phyloP scores from a whole-genome alignment of 345 rosid genomes.

The Melaleuca quinquenervia region DNA sequence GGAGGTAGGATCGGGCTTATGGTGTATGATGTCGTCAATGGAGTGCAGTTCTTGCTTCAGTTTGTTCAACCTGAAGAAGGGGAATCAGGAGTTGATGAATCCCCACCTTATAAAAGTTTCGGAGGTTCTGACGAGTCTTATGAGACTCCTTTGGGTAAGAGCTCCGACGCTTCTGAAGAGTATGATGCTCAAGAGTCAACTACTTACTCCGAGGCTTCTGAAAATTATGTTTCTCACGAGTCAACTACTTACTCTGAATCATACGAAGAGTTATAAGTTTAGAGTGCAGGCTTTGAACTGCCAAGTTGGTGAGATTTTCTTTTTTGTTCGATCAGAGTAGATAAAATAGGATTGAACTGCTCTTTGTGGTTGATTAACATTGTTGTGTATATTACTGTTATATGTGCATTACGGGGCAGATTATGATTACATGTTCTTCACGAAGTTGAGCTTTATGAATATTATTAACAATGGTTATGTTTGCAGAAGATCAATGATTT shows the following conservation, averaged over 20 bases:
- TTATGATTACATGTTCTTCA: neutral
- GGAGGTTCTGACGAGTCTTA: conserved; percentile 5
- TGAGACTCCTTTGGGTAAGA: neutral
- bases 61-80: conserved; percentile 25
- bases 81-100: neutral
- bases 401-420: neutral
- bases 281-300: neutral
- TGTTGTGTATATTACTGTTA: neutral
- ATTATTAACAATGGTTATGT: neutral
- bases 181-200: neutral
- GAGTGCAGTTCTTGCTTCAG: conserved; percentile 46
- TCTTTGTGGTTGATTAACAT: neutral
- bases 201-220: neutral
- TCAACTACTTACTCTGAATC: neutral
- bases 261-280: neutral
- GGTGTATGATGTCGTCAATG: conserved; percentile 80
- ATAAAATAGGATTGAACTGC: neutral
- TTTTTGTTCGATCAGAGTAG: neutral
- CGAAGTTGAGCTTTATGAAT: neutral
- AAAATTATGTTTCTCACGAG: neutral
- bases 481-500: neutral
- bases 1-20: conserved; percentile 90
- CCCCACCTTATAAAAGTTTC: neutral
- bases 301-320: neutral
- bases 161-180: neutral